Base-by-base conservation (phyloP, 257 asterid genomes). In the Primulina eburnea region DNA sequence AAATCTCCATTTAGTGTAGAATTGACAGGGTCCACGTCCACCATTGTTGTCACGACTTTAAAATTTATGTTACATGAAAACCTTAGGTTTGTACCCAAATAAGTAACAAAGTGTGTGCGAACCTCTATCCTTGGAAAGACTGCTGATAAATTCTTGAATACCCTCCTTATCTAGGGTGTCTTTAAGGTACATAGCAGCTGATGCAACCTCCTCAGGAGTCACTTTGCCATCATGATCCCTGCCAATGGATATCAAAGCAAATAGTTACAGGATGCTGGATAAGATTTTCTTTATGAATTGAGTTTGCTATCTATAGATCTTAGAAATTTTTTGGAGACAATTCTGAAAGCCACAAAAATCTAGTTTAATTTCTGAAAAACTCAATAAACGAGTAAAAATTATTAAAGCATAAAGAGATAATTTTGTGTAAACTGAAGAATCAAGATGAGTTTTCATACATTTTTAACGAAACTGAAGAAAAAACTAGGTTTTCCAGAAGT, bases 201-300 rank as follows among this genome's bases (percentile, higher is more conserved):
- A 86, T 37, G 92, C 96, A 68, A 93, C 99, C 86, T 93, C 99
- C 79, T 93, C 99, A 0, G 96, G 83, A 62, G 97, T 90, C 80
- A 93, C 99, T 86, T 89, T 93, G 72, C 99, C 99, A 47, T 93
- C 99, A 79, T 82, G 81, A 87, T 93, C 99, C 86, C 97, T 90
- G 78, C 40, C 55, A 47, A 69, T 34, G 50, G 60, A 75, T 8
- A 71, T 37, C 72, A 65, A 47, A 6, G 16, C 59, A 35, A 50
- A 74, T 65, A 71, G 60, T 69, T 59, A 64, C 40, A 43, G 62
- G 50, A 64, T 11, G 47, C 26, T 62, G 58, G 60, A 59, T 32
- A 58, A 21, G 66, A 40, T 52, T 56, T 76, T 29, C 17, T 63
- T 58, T 38, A 59, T 29, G 16, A 56, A 58, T 66, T 16, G 43